Base-by-base conservation (phyloP, 1,284 basidiomycete species). In the Ustilago nuda region DNA sequence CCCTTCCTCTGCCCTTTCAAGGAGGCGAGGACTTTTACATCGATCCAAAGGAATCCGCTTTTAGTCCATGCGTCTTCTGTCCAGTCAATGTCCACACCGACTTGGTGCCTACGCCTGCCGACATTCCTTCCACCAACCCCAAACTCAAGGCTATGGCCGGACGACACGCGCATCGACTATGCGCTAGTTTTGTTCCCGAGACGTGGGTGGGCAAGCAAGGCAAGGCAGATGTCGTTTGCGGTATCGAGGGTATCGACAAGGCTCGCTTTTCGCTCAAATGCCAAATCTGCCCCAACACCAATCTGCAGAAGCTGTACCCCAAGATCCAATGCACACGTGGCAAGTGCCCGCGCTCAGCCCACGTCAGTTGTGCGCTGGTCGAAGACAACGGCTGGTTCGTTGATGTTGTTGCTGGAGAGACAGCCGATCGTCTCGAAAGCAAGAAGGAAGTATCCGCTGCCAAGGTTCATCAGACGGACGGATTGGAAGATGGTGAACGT, bases 321-420 rank as follows among this genome's bases (percentile, higher is more conserved):
- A 95, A 95, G 64, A 91, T 97, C 35, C 95, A 98, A 82, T 98
- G 95, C 85, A 93, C 93, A 11, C 94, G 94, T 85, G 94, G 94
- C 66, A 95, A 94, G 87, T 97, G 96, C 83, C 89, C 93, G 1
- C 93, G 93, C 80, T 94, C 96, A 0, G 97, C 93, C 87, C 96
- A 99, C 84, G 92, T 97, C 33, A 92, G 92, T 2, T 99, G 96
- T 85, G 96, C 96, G 0, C 64, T 83, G 37, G 61, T 80, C 27
- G 79, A 83, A 56, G 63, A 61, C 6, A 70, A 78, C 19, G 84
- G 84, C n/a, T 83, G 82, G 83, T 76, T 81, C 46, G 52, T 84
- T 59, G 84, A 84, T 37, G 58, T 83, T 12, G 69, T 75, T 48
- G 51, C 71, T 5, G 54, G 27, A 36, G 68, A 72, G 33, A 79